Percentiles rank a stretch among this genome's conserved stretches.
phyloP scores from a whole-genome alignment of 2,329 filamentous ascomycete species.

The Xylariomycetidae sp. region DNA sequence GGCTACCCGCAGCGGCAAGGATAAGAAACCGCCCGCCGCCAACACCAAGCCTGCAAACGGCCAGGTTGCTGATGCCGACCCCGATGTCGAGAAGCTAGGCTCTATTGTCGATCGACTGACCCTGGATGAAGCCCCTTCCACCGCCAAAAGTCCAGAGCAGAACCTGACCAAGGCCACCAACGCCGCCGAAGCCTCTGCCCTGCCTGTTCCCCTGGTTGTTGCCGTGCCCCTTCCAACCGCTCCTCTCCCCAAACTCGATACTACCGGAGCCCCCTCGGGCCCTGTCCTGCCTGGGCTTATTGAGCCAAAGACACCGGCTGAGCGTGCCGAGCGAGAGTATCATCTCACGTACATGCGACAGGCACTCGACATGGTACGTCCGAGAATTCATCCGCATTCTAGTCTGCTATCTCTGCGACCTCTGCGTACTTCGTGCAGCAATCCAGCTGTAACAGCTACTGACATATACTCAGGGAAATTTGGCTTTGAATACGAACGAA shows the following conservation, averaged over 20 bases:
- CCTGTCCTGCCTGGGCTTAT: slow-evolving; percentile 25
- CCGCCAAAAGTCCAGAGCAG: slow-evolving; percentile 6
- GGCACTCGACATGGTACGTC: slow-evolving; percentile 73
- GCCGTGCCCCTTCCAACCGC: slow-evolving; percentile 16
- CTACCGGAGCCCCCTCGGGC: slow-evolving; percentile 11
- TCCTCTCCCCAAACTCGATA: slow-evolving; percentile 8
- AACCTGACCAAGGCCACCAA: slow-evolving; percentile 11
- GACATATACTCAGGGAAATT: slow-evolving; percentile 63
- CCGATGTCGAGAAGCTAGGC: slow-evolving; percentile 6
- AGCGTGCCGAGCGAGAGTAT: slow-evolving; percentile 33
- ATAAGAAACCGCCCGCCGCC: slow-evolving; percentile 12
- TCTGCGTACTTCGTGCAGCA: no score
- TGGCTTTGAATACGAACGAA: slow-evolving; percentile 79
- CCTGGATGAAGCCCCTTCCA: slow-evolving; percentile 13
- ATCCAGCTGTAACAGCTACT: slow-evolving; percentile 22
- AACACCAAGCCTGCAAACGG: slow-evolving; percentile 7
- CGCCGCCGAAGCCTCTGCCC: slow-evolving; percentile 15
- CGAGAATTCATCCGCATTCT: neutral
- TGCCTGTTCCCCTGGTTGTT: slow-evolving; percentile 21
- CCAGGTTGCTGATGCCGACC: slow-evolving; percentile 5
- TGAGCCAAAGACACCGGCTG: slow-evolving; percentile 27
- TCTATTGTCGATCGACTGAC: slow-evolving; percentile 14
- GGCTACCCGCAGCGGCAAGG: slow-evolving; percentile 28
- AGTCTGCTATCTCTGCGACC: no score
- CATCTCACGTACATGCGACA: slow-evolving; percentile 70